Evolutionary conservation across 1,284 basidiomycete genomes (phyloP), one percentile per base, ranked within the genome.

Genomic region (Blastosporella zonata): DNA sequence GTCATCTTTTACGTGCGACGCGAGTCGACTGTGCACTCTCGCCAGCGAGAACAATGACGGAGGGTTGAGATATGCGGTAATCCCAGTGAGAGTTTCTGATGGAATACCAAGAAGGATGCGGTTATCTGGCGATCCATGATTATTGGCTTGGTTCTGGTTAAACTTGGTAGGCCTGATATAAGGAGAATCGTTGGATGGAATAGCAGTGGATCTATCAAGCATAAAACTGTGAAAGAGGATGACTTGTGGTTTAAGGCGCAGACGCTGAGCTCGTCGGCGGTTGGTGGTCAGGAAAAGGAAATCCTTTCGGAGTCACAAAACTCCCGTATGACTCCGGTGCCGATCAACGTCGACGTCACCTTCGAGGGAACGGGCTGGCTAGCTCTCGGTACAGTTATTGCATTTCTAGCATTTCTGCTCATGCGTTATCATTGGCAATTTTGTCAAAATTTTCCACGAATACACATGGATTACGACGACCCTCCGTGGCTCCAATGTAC

Each of bases 11-110:
- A 90, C 71, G 71, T 90, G 85, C 51, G 75, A 68, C 56, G 78
- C 71, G 53, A 93, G 76, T 39, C 64, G 59, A 39, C 67, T 71
- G 64, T 79, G 81, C 38, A 84, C 81, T 53, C 67, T 65, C 9
- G 77, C 73, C 55, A 90, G 78, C 1, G 74, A 64, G 40, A 83
- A 64, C 31, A 94, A 78, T 5, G 81, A 73, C 0, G 70, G 68
- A 0, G 88, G 87, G 59, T 84, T 75, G 46, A 93, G 81, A 62
- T 81, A 84, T 8, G 87, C 75, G n/a, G 89, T 87, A 68, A 93
- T 76, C 54, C 88, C 85, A 29, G 81, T 82, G 66, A 93, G 84
- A 22, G 84, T 84, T 63, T 93, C 90, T 28, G 73, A 66, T 20
- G 90, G 88, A 44, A 88, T 58, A 58, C 68, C 67, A 58, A 84